Base-by-base conservation (phyloP, 441 rosid genomes). In the Arabidopsis hybrid region DNA sequence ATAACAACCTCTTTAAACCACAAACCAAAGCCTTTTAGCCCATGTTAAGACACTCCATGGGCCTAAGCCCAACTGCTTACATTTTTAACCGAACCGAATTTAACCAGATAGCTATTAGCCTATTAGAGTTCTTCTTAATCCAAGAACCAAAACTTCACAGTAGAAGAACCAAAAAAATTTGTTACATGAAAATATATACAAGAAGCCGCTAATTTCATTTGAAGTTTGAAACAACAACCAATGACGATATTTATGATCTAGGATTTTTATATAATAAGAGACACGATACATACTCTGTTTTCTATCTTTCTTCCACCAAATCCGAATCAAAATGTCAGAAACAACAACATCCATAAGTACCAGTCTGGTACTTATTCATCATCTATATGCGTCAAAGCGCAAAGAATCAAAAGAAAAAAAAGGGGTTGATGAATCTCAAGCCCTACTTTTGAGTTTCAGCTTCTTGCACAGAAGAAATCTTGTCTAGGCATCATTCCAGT, bases 401-500 rank as follows among this genome's bases (percentile, higher is more conserved):
- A 59, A 74, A 74, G 50, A 74, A 66, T 74, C 17, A 29, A 8
- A 21, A 21, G 26, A 12, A 38, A 49, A 66, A 9, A 42, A 26
- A 2, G n/a, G 13, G 31, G 35, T 58, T n/a, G 59, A 66, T 57
- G 42, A 49, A 66, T 65, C 43, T 65, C 14, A 73, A 6, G 26
- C 35, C 35, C 29, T 60, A 16, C 45, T 50, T 50, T 58, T 31
- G 60, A 80, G 85, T 78, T 57, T 84, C 84, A 78, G 88, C 80
- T 78, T 78, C 83, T 78, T 79, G 81, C 74, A 84, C 74, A 32
- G 85, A 74, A 77, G 67, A 79, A 85, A 71, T 82, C 51, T 75
- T 76, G 89, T 62, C 80, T 73, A 32, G 83, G 80, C 79, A 86
- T 71, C 83, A 83, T 79, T 38, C 84, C 88, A 14, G 49, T 77